Percentiles rank a stretch among this genome's conserved stretches.
These are phyloP conservation scores for Stachybotrys echinatus DNA, from an alignment of 2,329 filamentous ascomycete species.

Conservation along the genomic window DNA sequence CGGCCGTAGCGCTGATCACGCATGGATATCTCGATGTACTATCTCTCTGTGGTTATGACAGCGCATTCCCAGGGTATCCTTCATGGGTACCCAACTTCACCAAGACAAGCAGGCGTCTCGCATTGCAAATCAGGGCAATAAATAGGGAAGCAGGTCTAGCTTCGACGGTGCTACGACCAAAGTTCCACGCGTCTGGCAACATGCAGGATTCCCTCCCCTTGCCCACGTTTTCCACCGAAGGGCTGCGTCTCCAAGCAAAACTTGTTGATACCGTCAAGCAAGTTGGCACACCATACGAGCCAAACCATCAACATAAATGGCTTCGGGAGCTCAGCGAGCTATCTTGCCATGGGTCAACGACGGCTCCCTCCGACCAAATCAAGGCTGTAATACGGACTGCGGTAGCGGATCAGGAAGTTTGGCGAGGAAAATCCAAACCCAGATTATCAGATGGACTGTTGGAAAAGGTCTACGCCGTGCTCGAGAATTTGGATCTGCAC, in stretches of 20 bases:
- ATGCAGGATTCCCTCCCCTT: background rate
- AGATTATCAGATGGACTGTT: background rate
- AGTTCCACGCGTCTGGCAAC: background rate
- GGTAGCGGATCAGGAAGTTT: constrained; percentile 3
- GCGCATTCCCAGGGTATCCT: background rate
- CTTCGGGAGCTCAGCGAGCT: background rate
- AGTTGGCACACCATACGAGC: background rate
- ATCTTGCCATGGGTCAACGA: background rate
- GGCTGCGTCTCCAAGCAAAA: background rate
- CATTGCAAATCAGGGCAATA: background rate
- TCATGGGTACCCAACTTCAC: background rate
- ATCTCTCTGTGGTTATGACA: background rate
- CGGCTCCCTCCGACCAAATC: background rate
- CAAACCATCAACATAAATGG: background rate
- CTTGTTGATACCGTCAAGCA: background rate
- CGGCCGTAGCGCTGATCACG: background rate
- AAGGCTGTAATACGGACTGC: constrained; percentile 2
- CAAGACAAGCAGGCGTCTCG: background rate
- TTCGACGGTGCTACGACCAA: background rate
- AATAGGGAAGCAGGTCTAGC: background rate
- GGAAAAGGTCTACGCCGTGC: background rate
- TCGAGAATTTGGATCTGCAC: background rate
- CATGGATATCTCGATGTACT: background rate
- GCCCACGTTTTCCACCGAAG: background rate
- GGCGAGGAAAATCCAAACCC: background rate